These are phyloP conservation scores for Oenanthe javanica DNA, from an alignment of 140 eudicot genomes.

Conservation along the genomic window DNA sequence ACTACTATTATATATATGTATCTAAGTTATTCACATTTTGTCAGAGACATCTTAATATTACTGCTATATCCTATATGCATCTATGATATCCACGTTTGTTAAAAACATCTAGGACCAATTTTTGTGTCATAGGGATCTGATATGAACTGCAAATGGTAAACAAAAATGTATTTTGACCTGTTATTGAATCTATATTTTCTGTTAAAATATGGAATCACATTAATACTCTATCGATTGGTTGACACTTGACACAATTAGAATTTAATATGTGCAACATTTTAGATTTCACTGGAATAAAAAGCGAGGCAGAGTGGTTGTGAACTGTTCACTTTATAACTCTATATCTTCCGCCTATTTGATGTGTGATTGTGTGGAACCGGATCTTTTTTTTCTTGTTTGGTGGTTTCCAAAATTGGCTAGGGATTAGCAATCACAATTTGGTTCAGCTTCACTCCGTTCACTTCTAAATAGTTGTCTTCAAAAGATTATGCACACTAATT, in stretches of 20 bases:
- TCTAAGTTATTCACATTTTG: background rate
- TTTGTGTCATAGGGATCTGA: background rate
- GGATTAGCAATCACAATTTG: background rate
- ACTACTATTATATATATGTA: background rate
- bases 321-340: background rate
- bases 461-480: background rate
- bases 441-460: background rate
- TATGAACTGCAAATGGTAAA: background rate
- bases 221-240: background rate
- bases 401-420: background rate
- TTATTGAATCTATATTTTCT: background rate
- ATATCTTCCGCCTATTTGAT: background rate
- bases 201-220: background rate
- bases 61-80: background rate
- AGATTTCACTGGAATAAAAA: background rate
- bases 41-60: background rate
- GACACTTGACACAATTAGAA: background rate
- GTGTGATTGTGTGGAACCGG: background rate
- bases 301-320: background rate
- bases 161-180: background rate
- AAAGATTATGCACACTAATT: background rate
- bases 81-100: background rate
- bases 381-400: background rate
- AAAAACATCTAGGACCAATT: background rate
- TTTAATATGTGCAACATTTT: background rate